Conservation (phyloP, 2,329 filamentous ascomycete genomes). For the Venturia pyrina region DNA sequence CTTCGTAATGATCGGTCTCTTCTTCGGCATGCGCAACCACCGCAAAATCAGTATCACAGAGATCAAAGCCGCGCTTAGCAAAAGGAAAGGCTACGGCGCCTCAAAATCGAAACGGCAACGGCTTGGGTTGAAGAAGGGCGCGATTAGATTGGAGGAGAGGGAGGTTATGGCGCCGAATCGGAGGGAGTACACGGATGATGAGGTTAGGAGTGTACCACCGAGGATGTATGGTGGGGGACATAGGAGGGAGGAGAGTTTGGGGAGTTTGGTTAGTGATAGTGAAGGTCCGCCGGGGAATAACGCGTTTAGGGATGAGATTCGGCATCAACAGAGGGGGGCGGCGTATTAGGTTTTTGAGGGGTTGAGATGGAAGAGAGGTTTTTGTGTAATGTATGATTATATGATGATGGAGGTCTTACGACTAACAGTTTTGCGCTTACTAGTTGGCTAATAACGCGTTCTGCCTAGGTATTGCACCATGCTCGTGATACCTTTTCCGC, state of each 20-base stretch:
- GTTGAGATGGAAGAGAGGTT: background rate
- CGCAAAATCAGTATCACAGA: conserved; percentile 22
- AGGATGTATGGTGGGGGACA: conserved; percentile 14
- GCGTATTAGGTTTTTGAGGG: background rate
- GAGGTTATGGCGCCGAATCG: conserved; percentile 20
- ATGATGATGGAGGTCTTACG: background rate
- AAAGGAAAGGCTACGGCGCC: conserved; percentile 27
- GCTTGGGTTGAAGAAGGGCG: conserved; percentile 22
- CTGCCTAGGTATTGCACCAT: too few species aligned
- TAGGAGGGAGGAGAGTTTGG: conserved; percentile 19
- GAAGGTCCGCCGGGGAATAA: conserved; percentile 21
- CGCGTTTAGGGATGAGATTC: conserved; percentile 28
- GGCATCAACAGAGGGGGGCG: conserved; percentile 27
- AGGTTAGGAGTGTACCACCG: conserved; percentile 1
- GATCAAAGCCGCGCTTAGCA: conserved; percentile 26
- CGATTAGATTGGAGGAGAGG: conserved; percentile 23
- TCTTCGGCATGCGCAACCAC: conserved; percentile 31
- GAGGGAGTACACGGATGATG: conserved; percentile 15
- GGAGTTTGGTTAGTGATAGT: conserved; percentile 22
- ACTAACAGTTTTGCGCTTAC: too few species aligned
- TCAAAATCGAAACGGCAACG: conserved; percentile 28
- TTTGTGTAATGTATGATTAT: background rate
- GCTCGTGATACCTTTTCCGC: too few species aligned
- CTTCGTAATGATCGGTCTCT: conserved; percentile 28
- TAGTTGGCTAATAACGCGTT: too few species aligned